Base-by-base conservation (phyloP, 495 filamentous ascomycete genomes). In the Friedmanniomyces simplex region DNA sequence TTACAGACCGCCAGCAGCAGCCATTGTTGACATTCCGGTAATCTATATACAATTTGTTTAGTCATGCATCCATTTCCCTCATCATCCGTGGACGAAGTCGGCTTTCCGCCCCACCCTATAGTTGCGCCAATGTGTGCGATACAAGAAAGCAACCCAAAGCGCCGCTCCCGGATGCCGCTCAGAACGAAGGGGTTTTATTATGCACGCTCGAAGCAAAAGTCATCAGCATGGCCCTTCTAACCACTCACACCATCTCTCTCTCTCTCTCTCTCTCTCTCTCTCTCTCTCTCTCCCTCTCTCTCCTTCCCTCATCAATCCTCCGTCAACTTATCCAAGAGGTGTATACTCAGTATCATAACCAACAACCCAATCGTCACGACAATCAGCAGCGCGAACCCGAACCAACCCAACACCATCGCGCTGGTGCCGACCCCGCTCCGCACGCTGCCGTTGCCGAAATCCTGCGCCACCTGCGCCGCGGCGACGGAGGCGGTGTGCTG, bases 331-430 rank as follows among this genome's bases (percentile, higher is more conserved):
- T 78, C 69, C 65, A 93, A 71, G 28, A 94, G 74, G 32, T 80
- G 77, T 63, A 95, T 89, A 72, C 89, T 95, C 68, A 95, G 73
- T 59, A 95, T 94, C 91, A 97, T 97, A 61, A 96, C 85, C 37
- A 97, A 75, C 69, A 97, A 70, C 24, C 91, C 91, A 67, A 96
- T 94, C 18, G 91, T 95, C 28, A 95, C 89, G 34, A 96, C 82
- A 54, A 96, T 91, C 60, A 97, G 76, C 57, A 96, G 66, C 32
- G 85, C 87, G 66, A 97, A 97, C 14, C 89, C 87, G 70, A 97
- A 96, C 91, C 91, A 97, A 25, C 91, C 91, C 64, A 97, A 77
- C 28, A 96, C 86, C 88, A 97, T 97, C 11, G 91, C 91, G 2
- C 83, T 87, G 5, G 87, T 87, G 1, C 91, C 91, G 39, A 97